phyloP scores from a whole-genome alignment of 495 filamentous ascomycete species.

The Neurospora sp. region DNA sequence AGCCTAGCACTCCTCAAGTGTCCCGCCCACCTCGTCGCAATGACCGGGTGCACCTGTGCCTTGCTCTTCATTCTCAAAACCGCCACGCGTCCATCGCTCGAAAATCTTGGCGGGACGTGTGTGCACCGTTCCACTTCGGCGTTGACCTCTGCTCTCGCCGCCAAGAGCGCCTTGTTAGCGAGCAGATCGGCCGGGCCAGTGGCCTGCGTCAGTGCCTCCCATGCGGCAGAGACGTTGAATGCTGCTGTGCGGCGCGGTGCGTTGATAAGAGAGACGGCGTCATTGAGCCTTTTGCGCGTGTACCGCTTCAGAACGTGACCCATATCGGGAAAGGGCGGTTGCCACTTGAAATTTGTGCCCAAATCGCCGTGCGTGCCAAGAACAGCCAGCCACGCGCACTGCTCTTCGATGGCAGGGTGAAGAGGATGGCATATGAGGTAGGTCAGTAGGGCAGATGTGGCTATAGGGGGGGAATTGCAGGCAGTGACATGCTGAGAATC shows the following conservation, averaged over 20 bases:
- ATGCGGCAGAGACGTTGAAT: conserved; percentile 44
- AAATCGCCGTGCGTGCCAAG: conserved; percentile 54
- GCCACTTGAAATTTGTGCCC: conserved; percentile 47
- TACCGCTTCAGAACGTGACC: conserved; percentile 41
- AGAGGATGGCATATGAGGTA: conserved; percentile 45
- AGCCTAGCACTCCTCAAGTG: conserved; percentile 39
- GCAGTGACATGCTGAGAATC: conserved; percentile 39
- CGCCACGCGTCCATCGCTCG: conserved; percentile 43
- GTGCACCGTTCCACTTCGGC: conserved; percentile 45
- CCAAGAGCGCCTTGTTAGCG: conserved; percentile 28
- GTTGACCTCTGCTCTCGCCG: conserved; percentile 40
- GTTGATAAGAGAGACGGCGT: conserved; percentile 46
- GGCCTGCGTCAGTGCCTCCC: conserved; percentile 36
- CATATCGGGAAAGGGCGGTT: conserved; percentile 50
- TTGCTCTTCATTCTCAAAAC: conserved; percentile 43
- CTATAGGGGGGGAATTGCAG: conserved; percentile 46
- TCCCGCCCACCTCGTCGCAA: conserved; percentile 49
- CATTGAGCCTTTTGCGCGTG: conserved; percentile 46
- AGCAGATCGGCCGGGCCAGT: conserved; percentile 35
- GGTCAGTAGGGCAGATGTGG: conserved; percentile 45
- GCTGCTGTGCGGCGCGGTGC: conserved; percentile 45
- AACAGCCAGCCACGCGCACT: conserved; percentile 43
- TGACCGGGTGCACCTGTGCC: conserved; percentile 49
- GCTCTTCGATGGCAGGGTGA: conserved; percentile 29
- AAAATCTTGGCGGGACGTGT: conserved; percentile 47